Percentiles rank a stretch among this genome's conserved stretches.
phyloP scores from a whole-genome alignment of 352 stramenopile species.

The Pythium biforme region DNA sequence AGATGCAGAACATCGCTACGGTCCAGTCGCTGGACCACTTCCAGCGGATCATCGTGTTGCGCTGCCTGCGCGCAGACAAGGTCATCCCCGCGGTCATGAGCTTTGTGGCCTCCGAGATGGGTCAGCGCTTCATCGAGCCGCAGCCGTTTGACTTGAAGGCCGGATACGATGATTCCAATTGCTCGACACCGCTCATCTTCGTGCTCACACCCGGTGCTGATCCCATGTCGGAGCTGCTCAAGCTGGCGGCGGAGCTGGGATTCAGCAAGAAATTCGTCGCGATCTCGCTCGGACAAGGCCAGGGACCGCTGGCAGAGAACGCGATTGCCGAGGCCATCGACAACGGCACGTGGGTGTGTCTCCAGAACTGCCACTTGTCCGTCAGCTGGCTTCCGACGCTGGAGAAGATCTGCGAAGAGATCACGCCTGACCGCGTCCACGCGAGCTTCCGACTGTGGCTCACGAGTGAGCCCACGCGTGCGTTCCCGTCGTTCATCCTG shows the following conservation, averaged over 20 bases:
- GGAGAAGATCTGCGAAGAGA: constrained; percentile 93
- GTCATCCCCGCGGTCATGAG: constrained; percentile 89
- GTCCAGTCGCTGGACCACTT: constrained; percentile 77
- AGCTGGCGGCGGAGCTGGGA: constrained; percentile 88
- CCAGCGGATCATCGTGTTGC: constrained; percentile 88
- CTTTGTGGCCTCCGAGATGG: constrained; percentile 90
- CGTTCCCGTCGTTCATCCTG: constrained; percentile 94
- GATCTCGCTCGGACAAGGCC: constrained; percentile 94
- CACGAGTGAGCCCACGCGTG: constrained; percentile 90
- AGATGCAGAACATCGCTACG: constrained; percentile 51
- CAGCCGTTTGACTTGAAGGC: constrained; percentile 92
- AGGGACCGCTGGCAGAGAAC: constrained; percentile 90
- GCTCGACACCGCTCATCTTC: constrained; percentile 94
- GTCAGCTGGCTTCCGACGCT: constrained; percentile 94
- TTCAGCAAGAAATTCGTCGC: constrained; percentile 93
- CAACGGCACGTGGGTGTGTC: constrained; percentile 93
- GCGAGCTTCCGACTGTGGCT: constrained; percentile 94
- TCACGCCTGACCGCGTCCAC: constrained; percentile 90
- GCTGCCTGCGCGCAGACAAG: constrained; percentile 92
- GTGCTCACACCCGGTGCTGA: constrained; percentile 93
- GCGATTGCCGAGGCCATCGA: constrained; percentile 92
- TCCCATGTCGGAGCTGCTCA: constrained; percentile 93
- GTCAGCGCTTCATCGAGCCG: constrained; percentile 91
- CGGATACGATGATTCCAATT: constrained; percentile 92
- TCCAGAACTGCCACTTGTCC: constrained; percentile 96